Conservation (phyloP, 495 filamentous ascomycete genomes). For the Xylaria longipes region DNA sequence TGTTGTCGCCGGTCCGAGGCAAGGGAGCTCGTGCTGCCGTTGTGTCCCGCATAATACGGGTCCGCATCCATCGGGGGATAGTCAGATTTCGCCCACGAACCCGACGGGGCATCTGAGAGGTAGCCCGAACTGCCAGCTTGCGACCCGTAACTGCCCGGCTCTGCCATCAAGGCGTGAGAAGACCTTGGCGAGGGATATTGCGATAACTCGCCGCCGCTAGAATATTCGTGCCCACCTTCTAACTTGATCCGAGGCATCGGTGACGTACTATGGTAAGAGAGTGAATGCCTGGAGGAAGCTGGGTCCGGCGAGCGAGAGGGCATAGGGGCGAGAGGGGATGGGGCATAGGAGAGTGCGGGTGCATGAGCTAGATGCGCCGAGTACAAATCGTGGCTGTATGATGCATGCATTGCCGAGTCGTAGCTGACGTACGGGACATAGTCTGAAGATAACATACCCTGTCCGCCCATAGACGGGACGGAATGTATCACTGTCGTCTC, state of each 20-base stretch:
- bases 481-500: constrained; percentile 45
- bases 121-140: constrained; percentile 51
- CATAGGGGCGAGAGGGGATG: constrained; percentile 46
- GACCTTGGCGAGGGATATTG: constrained; percentile 57
- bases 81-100: constrained; percentile 57
- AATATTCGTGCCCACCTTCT: constrained; percentile 52
- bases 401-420: constrained; percentile 42
- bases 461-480: constrained; percentile 47
- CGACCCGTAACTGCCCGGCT: constrained; percentile 44
- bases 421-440: constrained; percentile 61
- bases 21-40: constrained; percentile 26
- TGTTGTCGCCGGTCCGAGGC: constrained; percentile 43
- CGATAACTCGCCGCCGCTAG: constrained; percentile 47
- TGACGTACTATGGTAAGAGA: constrained; percentile 48
- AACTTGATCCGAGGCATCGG: constrained; percentile 58
- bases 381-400: constrained; percentile 58
- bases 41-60: constrained; percentile 45
- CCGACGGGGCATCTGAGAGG: constrained; percentile 53
- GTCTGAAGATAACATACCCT: constrained; percentile 57
- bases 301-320: constrained; percentile 53
- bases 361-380: constrained; percentile 48
- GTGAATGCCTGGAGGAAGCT: constrained; percentile 39
- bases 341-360: constrained; percentile 43
- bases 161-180: constrained; percentile 48
- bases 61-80: constrained; percentile 50